phyloP scores from a whole-genome alignment of 139 green algal genomes.

The Micromonas pusilla region DNA sequence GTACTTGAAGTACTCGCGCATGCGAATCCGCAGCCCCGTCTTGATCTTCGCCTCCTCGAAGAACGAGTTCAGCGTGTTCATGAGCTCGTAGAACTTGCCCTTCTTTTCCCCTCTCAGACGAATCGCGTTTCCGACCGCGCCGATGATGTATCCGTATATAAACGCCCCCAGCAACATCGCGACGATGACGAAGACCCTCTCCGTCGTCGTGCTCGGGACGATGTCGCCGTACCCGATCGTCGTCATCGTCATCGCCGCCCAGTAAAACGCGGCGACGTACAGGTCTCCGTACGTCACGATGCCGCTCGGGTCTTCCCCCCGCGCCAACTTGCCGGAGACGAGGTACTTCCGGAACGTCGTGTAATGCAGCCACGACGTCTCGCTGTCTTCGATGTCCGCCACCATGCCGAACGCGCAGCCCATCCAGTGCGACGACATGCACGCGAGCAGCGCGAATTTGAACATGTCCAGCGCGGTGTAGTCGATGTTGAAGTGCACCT shows the following conservation, averaged over 20 bases:
- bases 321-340: neutral
- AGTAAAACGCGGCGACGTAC: constrained; percentile 36
- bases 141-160: constrained; percentile 32
- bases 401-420: constrained; percentile 26
- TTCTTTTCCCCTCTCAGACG: neutral
- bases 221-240: constrained; percentile 48
- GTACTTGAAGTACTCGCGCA: constrained; percentile 33
- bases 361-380: neutral
- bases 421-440: constrained; percentile 33
- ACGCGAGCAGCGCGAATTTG: constrained; percentile 26
- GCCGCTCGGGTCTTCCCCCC: neutral
- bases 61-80: constrained; percentile 26
- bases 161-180: constrained; percentile 35
- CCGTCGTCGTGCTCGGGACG: constrained; percentile 12
- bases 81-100: constrained; percentile 5
- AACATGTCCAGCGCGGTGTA: constrained; percentile 22
- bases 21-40: neutral
- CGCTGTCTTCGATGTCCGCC: neutral
- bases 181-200: constrained; percentile 34
- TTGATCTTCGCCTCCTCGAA: constrained; percentile 5
- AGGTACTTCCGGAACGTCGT: constrained; percentile 2
- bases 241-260: constrained; percentile 42
- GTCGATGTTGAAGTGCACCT: constrained; percentile 27
- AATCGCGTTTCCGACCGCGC: constrained; percentile 17
- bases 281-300: neutral